These are phyloP conservation scores for Trichomonas gallinae DNA, from an alignment of 208 protist species.

Conservation along the genomic window DNA sequence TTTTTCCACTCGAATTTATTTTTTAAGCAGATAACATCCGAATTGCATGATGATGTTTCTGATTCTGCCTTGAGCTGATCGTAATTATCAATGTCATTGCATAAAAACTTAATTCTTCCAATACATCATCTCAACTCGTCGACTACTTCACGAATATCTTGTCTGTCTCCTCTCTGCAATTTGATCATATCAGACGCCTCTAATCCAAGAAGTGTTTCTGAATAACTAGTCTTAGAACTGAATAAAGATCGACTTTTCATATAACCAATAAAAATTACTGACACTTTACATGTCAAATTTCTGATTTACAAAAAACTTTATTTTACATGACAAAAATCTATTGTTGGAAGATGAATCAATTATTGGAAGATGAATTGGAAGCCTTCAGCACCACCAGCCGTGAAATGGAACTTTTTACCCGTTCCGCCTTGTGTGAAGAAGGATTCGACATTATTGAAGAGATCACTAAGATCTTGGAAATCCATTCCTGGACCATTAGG, in stretches of 20 bases:
- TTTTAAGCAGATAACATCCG: not conserved
- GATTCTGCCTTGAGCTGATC: not conserved
- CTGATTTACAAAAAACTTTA: no score
- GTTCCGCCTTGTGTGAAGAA: not conserved
- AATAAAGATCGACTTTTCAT: no score
- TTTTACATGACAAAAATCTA: no score
- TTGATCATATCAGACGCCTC: not conserved
- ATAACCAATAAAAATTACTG: no score
- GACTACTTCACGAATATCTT: not conserved
- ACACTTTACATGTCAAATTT: no score
- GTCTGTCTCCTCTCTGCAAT: not conserved
- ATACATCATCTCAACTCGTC: not conserved
- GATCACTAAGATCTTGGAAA: not conserved
- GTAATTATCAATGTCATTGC: not conserved
- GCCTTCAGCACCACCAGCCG: not conserved
- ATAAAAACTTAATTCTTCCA: not conserved
- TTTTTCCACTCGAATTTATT: no score
- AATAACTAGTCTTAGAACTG: not conserved
- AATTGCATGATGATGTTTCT: not conserved
- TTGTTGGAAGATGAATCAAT: no score
- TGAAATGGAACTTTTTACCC: not conserved
- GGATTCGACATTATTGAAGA: not conserved
- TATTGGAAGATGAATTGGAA: not conserved
- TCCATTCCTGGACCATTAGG: not conserved
- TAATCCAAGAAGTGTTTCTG: not conserved